Percentiles rank a stretch among this genome's conserved stretches.
phyloP scores from a whole-genome alignment of 73 alveolate genomes.

The Symbiodinium natans region DNA sequence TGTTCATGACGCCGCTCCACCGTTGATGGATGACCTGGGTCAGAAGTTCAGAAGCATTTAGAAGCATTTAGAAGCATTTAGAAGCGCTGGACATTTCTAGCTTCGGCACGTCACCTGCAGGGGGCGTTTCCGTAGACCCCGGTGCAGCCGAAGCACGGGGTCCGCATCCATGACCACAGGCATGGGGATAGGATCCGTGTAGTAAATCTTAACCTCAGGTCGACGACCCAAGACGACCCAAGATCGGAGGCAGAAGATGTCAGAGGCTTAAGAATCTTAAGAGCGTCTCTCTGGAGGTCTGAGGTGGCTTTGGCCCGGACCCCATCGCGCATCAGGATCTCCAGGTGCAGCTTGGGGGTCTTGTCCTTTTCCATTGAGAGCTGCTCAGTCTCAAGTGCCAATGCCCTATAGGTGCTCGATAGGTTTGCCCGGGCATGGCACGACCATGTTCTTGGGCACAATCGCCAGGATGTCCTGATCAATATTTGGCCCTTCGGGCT shows the following conservation, averaged over 20 bases:
- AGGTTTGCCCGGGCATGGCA: neutral
- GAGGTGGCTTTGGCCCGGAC: neutral
- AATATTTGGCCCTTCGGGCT: neutral
- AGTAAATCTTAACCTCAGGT: slow-evolving; percentile 50
- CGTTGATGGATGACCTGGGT: slow-evolving; percentile 51
- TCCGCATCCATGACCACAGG: slow-evolving; percentile 90
- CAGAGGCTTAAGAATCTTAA: no score
- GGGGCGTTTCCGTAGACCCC: no score
- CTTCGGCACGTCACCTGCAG: neutral
- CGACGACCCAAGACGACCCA: neutral
- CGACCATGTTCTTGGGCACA: slow-evolving; percentile 83
- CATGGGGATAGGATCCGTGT: slow-evolving; percentile 87
- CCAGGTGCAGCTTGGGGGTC: slow-evolving; percentile 61
- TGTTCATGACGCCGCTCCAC: slow-evolving; percentile 93
- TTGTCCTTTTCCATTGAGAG: neutral
- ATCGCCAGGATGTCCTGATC: slow-evolving; percentile 77
- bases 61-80: neutral
- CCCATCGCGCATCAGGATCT: slow-evolving; percentile 56
- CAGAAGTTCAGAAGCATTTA: neutral
- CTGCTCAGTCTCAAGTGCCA: no score
- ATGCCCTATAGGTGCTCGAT: no score
- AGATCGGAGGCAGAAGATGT: no score
- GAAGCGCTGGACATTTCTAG: neutral
- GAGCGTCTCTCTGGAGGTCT: no score
- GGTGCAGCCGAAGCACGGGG: slow-evolving; percentile 23